Base-by-base conservation (phyloP, 345 rosid species). In the Cardiospermum halicacabum region DNA sequence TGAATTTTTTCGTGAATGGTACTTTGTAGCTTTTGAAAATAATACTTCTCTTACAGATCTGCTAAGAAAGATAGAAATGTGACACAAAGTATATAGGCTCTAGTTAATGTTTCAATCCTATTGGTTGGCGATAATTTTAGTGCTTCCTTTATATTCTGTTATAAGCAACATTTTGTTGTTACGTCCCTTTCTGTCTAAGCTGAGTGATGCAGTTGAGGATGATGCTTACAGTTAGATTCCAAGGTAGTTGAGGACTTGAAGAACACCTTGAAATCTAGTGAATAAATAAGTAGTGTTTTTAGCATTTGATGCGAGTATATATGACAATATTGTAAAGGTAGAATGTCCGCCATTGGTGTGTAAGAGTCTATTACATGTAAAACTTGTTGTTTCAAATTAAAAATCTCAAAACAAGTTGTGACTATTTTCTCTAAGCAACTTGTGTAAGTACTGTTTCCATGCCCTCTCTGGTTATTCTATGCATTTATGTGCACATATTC, bases 1-100 rank as follows among this genome's bases (percentile, higher is more conserved):
- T 30, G 21, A 57, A 36, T 58, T 34, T 37, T 59, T 71, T 22
- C 43, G 58, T 13, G 48, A 56, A 28, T 39, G 15, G n/a, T 15
- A 53, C 37, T 50, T 7, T 51, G 2, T 40, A 21, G 2, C 50
- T 24, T 30, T 32, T 1, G 19, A 47, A 47, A 18, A 47, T 7
- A 45, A 45, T 43, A 30, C 11, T 62, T 48, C 31, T 19, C 16
- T 49, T 16, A 21, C 22, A 49, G 24, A 42, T 22, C 8, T 49
- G 32, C 56, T 49, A 61, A 60, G 40, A 59, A 16, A 19, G 26
- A 26, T 34, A 34, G 39, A 34, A 34, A 34, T 5, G 10, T 7
- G 39, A 34, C 43, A 39, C 43, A 39, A 39, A 39, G 43, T 15
- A 39, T 42, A 12, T 42, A 4, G 25, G 9, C 26, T 60, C 51